These are phyloP conservation scores for Cucurbita ficifolia DNA, from an alignment of 306 rosid species.

Conservation along the genomic window DNA sequence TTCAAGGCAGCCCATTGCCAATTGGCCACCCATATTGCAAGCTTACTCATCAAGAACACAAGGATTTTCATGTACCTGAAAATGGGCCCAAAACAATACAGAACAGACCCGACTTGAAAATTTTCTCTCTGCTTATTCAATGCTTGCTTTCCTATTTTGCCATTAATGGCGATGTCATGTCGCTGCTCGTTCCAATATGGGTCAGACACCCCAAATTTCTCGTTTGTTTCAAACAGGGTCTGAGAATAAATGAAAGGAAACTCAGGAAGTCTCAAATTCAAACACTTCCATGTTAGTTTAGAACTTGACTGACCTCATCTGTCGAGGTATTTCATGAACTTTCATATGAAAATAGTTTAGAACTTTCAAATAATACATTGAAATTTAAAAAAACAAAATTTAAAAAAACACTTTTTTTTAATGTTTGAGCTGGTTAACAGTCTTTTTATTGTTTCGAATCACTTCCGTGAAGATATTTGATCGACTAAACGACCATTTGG, in stretches of 20 bases:
- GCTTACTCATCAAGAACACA: neutral
- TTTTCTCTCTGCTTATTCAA: neutral
- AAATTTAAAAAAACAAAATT: too few relatives aligned
- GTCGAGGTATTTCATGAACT: neutral
- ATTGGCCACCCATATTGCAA: neutral
- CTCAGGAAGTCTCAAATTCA: neutral
- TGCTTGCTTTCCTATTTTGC: neutral
- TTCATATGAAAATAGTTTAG: neutral
- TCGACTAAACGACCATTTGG: neutral
- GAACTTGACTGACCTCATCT: neutral
- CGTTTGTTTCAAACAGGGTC: constrained; percentile 3
- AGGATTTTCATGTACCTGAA: neutral
- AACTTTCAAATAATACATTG: neutral
- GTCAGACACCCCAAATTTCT: constrained; percentile 1
- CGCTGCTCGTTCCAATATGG: neutral
- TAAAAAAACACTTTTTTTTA: neutral
- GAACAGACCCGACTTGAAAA: neutral
- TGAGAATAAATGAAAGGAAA: neutral
- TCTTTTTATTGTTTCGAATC: neutral
- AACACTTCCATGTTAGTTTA: neutral
- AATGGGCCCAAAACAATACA: neutral
- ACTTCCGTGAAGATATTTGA: neutral
- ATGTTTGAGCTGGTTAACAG: neutral
- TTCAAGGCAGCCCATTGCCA: neutral
- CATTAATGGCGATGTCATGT: neutral